Conservation (phyloP, 2,329 filamentous ascomycete species). For the Fusarium sulawesiense region DNA sequence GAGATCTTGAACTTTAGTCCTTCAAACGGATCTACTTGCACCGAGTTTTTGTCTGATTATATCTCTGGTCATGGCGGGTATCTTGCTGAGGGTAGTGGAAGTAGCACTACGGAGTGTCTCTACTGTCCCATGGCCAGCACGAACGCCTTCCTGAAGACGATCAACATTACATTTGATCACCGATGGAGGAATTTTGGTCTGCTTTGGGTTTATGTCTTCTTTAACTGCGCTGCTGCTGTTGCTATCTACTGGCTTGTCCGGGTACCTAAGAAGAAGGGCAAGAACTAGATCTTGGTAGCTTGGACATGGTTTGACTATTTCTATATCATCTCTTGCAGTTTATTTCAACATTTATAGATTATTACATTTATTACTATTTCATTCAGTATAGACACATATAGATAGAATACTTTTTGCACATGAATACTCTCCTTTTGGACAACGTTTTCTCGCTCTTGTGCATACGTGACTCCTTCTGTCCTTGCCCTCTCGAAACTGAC, state of each 20-base stretch:
- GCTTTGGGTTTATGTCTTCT: slow-evolving; percentile 62
- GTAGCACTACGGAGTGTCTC: slow-evolving; percentile 51
- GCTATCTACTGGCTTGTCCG: slow-evolving; percentile 60
- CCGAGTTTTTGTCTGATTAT: slow-evolving; percentile 2
- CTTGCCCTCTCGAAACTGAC: no score
- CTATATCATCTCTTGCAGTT: background rate
- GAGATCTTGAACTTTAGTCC: slow-evolving; percentile 13
- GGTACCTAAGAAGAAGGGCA: slow-evolving; percentile 46
- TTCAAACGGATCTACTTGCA: background rate
- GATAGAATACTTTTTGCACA: background rate
- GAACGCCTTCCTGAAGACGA: slow-evolving; percentile 52
- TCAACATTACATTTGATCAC: slow-evolving; percentile 59
- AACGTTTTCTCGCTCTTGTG: no score
- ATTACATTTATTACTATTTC: rapidly evolving
- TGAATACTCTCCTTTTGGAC: background rate
- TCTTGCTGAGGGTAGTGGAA: background rate
- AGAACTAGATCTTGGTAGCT: background rate
- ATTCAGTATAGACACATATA: background rate
- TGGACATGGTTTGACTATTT: background rate
- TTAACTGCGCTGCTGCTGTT: slow-evolving; percentile 62
- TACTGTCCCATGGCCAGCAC: slow-evolving; percentile 54
- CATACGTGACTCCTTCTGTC: no score
- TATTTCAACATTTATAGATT: background rate
- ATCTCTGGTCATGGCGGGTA: slow-evolving; percentile 7
- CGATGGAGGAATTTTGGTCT: slow-evolving; percentile 68